Evolutionary conservation across 768 basidiomycete species (phyloP).

Genomic region (Leccinum pellstonianum): DNA sequence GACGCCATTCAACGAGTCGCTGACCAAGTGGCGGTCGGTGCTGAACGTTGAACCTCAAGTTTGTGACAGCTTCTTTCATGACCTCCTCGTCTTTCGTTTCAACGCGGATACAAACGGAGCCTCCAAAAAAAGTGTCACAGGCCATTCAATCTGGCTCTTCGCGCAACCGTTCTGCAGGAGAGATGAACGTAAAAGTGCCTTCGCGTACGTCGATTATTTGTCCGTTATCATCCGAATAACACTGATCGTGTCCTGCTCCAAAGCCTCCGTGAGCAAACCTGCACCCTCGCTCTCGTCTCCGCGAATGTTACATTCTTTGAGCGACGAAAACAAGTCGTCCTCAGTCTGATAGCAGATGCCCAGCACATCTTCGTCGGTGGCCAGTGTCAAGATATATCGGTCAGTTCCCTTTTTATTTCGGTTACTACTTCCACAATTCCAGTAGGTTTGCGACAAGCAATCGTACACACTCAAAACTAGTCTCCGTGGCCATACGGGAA

Average conservation of each 20-base stretch:
- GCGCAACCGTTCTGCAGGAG: constrained; percentile 4
- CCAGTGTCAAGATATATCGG: constrained; percentile 74
- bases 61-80: background rate
- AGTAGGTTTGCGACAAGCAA: constrained; percentile 82
- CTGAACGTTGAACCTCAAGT: constrained; percentile 1
- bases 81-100: background rate
- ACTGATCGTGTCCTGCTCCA: constrained; percentile 13
- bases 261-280: constrained; percentile 61
- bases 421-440: background rate
- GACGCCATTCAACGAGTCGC: constrained; percentile 29
- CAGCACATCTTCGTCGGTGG: constrained; percentile 80
- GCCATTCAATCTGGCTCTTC: constrained; percentile 1
- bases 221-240: background rate
- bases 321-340: constrained; percentile 63
- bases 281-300: constrained; percentile 48
- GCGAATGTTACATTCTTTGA: constrained; percentile 63
- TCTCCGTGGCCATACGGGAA: constrained; percentile 79
- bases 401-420: constrained; percentile 33
- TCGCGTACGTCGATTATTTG: constrained; percentile 23
- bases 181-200: constrained; percentile 20
- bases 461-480: constrained; percentile 67
- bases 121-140: background rate
- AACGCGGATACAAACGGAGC: constrained; percentile 5
- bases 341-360: constrained; percentile 72
- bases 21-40: constrained; percentile 6